Percentiles rank a stretch among this genome's conserved stretches.
phyloP scores from a whole-genome alignment of 352 stramenopile species.

The Phytopythium ostracodes region DNA sequence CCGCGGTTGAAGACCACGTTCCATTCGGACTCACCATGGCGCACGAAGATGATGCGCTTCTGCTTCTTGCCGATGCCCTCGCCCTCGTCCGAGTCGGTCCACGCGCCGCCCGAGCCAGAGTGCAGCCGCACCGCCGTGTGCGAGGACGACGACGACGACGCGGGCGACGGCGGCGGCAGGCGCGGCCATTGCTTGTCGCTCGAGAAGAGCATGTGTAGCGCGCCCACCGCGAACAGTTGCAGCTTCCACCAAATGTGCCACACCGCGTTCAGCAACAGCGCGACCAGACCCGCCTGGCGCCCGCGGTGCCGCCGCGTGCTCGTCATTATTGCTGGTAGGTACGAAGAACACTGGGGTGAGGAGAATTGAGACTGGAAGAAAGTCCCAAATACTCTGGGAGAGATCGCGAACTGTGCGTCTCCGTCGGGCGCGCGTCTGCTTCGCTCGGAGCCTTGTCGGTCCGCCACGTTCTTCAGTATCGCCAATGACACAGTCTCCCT shows the following conservation, averaged over 20 bases:
- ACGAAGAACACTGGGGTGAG: background rate
- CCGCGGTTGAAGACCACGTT: slow-evolving; percentile 88
- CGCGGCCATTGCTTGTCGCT: slow-evolving; percentile 53
- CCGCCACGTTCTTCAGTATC: background rate
- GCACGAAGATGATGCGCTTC: slow-evolving; percentile 80
- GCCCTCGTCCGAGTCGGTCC: background rate
- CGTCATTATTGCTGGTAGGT: background rate
- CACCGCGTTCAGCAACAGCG: slow-evolving; percentile 27
- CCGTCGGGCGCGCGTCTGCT: background rate
- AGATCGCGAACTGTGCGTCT: background rate
- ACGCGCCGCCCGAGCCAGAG: background rate
- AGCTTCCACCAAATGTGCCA: slow-evolving; percentile 59
- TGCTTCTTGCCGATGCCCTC: slow-evolving; percentile 6
- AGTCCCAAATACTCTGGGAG: too few relatives aligned
- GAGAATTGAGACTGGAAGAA: too few relatives aligned
- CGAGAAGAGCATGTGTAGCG: slow-evolving; percentile 73
- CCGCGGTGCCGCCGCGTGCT: background rate
- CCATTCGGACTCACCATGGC: slow-evolving; percentile 87
- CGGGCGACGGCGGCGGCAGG: background rate
- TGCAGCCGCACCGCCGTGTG: slow-evolving; percentile 6
- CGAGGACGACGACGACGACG: background rate
- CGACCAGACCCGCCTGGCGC: slow-evolving; percentile 12
- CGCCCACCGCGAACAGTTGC: slow-evolving; percentile 51
- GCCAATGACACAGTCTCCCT: background rate
- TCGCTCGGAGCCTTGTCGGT: background rate